phyloP scores from a whole-genome alignment of 805 yeast species.

The Wickerhamiella musiphila region DNA sequence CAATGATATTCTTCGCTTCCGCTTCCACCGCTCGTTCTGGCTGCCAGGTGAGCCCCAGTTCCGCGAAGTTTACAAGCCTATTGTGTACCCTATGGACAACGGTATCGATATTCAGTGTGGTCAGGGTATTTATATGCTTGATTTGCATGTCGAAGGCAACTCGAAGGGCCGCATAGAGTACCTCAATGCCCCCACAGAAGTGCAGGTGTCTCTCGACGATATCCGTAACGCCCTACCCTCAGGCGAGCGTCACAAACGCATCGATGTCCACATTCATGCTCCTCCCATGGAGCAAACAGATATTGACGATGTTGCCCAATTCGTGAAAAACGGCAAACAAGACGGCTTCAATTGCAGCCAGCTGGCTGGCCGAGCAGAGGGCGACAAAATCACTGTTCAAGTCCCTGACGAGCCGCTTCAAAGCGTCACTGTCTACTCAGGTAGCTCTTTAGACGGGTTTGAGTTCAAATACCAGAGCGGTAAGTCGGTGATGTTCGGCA shows the following conservation, averaged over 20 bases:
- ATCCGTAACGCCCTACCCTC: constrained; percentile 25
- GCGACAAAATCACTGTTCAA: constrained; percentile 6
- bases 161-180: constrained; percentile 45
- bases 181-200: constrained; percentile 39
- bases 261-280: constrained; percentile 20
- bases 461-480: constrained; percentile 28
- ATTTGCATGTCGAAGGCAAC: constrained; percentile 39
- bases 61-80: constrained; percentile 26
- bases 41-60: constrained; percentile 39
- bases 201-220: constrained; percentile 33
- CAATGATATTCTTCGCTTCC: constrained; percentile 57
- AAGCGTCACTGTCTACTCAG: constrained; percentile 50
- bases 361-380: constrained; percentile 12
- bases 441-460: constrained; percentile 70
- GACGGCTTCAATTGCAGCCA: constrained; percentile 1
- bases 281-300: constrained; percentile 30
- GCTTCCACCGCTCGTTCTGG: constrained; percentile 66
- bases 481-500: constrained; percentile 20
- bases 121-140: constrained; percentile 61
- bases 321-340: constrained; percentile 4
- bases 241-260: constrained; percentile 21
- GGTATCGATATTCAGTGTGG: constrained; percentile 34
- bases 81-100: constrained; percentile 29
- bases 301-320: constrained; percentile 33
- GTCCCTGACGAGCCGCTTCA: constrained; percentile 9